Percentiles rank a stretch among this genome's conserved stretches.
These are phyloP conservation scores for Pleurozium schreberi DNA, from an alignment of 225 moss, liverwort and hornwort species.

Conservation along the genomic window DNA sequence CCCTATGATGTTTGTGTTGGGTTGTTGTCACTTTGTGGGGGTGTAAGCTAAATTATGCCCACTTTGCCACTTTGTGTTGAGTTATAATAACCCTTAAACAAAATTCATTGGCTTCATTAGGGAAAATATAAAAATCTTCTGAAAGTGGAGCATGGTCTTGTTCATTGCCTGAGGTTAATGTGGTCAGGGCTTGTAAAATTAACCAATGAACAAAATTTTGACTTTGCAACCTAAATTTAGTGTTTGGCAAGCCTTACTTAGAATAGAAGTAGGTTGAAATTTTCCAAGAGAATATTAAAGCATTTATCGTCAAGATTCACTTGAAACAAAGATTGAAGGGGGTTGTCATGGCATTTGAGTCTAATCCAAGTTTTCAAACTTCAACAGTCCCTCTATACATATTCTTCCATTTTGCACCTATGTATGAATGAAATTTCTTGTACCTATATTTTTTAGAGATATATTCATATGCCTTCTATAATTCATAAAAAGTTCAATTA, in stretches of 20 bases:
- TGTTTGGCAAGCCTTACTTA: background rate
- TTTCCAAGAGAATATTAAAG: background rate
- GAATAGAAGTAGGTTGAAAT: background rate
- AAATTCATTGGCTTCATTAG: background rate
- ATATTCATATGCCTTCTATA: background rate
- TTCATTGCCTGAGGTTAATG: rapidly evolving
- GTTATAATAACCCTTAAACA: no score
- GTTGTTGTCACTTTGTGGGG: background rate
- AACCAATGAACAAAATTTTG: background rate
- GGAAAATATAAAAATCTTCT: no score
- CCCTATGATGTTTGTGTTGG: no score
- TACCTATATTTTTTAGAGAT: background rate
- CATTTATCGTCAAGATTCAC: background rate
- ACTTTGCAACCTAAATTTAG: rapidly evolving
- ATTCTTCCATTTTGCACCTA: background rate
- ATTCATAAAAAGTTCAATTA: background rate
- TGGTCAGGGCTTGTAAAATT: rapidly evolving
- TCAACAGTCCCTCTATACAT: background rate
- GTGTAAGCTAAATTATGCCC: no score
- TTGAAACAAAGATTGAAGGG: background rate
- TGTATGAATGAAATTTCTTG: background rate
- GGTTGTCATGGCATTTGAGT: background rate
- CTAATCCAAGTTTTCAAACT: background rate
- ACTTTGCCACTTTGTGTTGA: background rate
- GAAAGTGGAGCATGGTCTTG: rapidly evolving